Evolutionary conservation across 352 stramenopile genomes (phyloP).

Genomic region (Phytopythium sindhum): DNA sequence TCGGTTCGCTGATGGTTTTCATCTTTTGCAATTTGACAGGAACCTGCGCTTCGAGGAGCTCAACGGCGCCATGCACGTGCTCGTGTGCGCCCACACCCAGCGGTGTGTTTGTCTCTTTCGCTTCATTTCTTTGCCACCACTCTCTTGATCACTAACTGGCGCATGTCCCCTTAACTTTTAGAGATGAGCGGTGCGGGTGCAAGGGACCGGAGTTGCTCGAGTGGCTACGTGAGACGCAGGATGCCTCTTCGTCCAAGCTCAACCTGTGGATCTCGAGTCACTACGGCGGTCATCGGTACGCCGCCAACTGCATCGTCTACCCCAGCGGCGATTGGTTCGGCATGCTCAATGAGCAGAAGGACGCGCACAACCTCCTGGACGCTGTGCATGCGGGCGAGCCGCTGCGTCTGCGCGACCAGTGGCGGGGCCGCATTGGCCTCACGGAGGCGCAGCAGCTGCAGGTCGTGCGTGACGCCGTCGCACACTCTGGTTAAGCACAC

Average conservation of each 20-base stretch:
- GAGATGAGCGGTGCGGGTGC: conserved; percentile 71
- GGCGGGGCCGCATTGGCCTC: conserved; percentile 58
- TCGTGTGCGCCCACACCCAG: conserved; percentile 63
- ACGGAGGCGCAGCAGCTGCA: conserved; percentile 52
- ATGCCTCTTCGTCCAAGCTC: conserved; percentile 20
- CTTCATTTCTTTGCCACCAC: neutral
- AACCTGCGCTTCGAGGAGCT: conserved; percentile 36
- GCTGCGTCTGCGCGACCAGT: conserved; percentile 45
- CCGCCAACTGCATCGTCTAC: conserved; percentile 69
- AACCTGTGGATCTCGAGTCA: conserved; percentile 67
- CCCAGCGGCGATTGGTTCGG: conserved; percentile 77
- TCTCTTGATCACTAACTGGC: neutral
- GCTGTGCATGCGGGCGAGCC: conserved; percentile 39
- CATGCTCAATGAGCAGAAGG: conserved; percentile 52
- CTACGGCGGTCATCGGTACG: conserved; percentile 72
- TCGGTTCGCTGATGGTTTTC: neutral
- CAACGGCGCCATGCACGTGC: conserved; percentile 48
- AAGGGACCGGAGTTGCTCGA: conserved; percentile 63
- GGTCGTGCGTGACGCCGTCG: conserved; percentile 27
- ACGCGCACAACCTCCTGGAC: conserved; percentile 37
- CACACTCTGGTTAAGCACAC: neutral
- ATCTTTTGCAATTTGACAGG: conserved; percentile 8
- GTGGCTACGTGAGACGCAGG: conserved; percentile 45
- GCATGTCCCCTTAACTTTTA: conserved; percentile 5
- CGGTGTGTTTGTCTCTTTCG: conserved; percentile 16